Percentiles rank a stretch among this genome's conserved stretches.
phyloP scores from a whole-genome alignment of 2,329 filamentous ascomycete species.

The Colletotrichum sp. region DNA sequence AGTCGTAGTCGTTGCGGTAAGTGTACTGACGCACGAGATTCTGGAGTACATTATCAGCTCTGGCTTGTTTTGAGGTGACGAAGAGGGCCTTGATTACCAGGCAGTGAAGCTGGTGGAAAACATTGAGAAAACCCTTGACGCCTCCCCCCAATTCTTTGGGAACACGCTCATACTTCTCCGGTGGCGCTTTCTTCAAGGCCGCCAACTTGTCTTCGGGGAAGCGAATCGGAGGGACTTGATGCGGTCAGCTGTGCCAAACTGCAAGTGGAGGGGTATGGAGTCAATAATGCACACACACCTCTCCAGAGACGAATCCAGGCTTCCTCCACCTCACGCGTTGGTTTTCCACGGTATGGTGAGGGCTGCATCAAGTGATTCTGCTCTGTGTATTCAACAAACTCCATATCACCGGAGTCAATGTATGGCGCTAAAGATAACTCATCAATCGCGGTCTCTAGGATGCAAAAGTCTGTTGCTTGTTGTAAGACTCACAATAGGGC shows the following conservation, averaged over 20 bases:
- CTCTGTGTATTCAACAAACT: neutral
- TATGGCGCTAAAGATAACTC: neutral
- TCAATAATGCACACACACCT: neutral
- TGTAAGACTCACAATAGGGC: neutral
- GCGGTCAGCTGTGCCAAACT: neutral
- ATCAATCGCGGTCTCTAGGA: neutral
- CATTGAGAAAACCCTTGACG: constrained; percentile 11
- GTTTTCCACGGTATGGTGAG: constrained; percentile 17
- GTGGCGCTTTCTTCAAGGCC: neutral
- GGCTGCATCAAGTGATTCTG: constrained; percentile 16
- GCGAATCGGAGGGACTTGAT: neutral
- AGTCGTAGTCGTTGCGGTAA: neutral
- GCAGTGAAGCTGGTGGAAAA: constrained; percentile 22
- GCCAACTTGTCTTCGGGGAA: neutral
- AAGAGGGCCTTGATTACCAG: neutral
- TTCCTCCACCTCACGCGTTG: constrained; percentile 8
- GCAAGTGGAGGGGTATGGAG: neutral
- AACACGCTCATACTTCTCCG: neutral
- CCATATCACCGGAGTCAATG: neutral
- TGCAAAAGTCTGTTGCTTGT: neutral
- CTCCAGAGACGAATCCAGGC: constrained; percentile 15
- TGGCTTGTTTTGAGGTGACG: neutral
- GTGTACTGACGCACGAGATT: constrained; percentile 17
- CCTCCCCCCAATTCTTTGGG: neutral
- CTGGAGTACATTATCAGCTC: neutral